Base-by-base conservation (phyloP, 805 yeast genomes). In the Yamadazyma kitorensis region DNA sequence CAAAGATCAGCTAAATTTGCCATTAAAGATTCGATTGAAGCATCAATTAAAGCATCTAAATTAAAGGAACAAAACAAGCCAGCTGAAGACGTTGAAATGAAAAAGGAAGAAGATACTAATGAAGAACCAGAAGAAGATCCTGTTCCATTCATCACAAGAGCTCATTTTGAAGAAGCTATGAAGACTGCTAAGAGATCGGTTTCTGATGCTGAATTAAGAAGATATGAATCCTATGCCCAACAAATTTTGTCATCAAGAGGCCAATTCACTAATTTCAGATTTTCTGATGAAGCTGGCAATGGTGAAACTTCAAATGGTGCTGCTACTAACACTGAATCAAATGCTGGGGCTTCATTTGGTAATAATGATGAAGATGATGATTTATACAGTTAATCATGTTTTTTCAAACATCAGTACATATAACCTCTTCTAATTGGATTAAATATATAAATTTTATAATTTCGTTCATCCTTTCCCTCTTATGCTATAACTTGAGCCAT, bases 1-100 rank as follows among this genome's bases (percentile, higher is more conserved):
- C 98, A 93, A 74, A 87, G 99, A 70, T 81, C 98, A 34, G 99
- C 98, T 48, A 93, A 93, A 70, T 91, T 85, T 63, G 99, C 99
- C 45, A 93, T 93, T 58, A 93, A 94, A 68, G 98, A 93, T 55
- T 83, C 95, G 41, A 93, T 93, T 57, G 97, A 88, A 63, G 97
- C 97, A 18, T 55, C 56, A 31, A 51, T 64, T 33, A 62, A 54
- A 47, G 30, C 52, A 13, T 44, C 52, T 12, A 64, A 60, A 49
- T 49, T 54, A 21, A 72, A 70, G 47, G 42, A 40, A 29, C 70
- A 17, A 9, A 24, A 16, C 12, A 36, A 31, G 20, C 34, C 27
- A 24, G 45, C 42, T 23, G 69, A 57, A 35, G 85, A 78, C 48
- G 83, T 65, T 36, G 76, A 69, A 45, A 72, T 68, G 72, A 49